These are phyloP conservation scores for Pseudogymnoascus sp. DNA, from an alignment of 2,329 filamentous ascomycete species.

Conservation along the genomic window DNA sequence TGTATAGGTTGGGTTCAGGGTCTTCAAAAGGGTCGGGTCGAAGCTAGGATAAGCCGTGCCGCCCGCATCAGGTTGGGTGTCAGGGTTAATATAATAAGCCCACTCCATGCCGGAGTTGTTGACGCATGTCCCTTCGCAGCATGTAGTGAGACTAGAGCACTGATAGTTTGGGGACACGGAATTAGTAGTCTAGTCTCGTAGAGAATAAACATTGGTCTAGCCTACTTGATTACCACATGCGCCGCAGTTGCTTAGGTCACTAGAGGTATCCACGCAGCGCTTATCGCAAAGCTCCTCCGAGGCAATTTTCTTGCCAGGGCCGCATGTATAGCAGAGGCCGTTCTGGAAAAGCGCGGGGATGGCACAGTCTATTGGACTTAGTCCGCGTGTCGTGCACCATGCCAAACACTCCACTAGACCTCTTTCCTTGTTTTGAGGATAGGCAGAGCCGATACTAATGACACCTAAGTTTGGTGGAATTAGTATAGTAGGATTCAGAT, in stretches of 20 bases:
- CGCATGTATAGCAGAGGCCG: background rate
- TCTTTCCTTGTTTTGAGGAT: background rate
- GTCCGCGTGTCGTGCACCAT: background rate
- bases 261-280: background rate
- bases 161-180: background rate
- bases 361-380: background rate
- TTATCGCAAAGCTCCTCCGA: background rate
- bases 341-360: background rate
- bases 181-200: background rate
- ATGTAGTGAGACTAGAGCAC: background rate
- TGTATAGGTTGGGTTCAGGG: background rate
- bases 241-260: background rate
- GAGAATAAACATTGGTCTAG: background rate
- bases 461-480: background rate
- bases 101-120: slow-evolving; percentile 11
- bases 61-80: background rate
- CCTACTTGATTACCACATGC: background rate
- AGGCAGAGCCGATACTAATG: background rate
- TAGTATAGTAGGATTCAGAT: background rate
- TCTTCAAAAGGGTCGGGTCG: slow-evolving; percentile 5
- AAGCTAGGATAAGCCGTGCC: background rate
- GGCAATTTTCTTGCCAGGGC: background rate
- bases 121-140: background rate
- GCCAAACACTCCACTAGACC: background rate
- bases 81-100: slow-evolving; percentile 1